Evolutionary conservation across 1,284 basidiomycete species (phyloP), one percentile per base, ranked within the genome.

Genomic region (Anthracocystis walkeri): DNA sequence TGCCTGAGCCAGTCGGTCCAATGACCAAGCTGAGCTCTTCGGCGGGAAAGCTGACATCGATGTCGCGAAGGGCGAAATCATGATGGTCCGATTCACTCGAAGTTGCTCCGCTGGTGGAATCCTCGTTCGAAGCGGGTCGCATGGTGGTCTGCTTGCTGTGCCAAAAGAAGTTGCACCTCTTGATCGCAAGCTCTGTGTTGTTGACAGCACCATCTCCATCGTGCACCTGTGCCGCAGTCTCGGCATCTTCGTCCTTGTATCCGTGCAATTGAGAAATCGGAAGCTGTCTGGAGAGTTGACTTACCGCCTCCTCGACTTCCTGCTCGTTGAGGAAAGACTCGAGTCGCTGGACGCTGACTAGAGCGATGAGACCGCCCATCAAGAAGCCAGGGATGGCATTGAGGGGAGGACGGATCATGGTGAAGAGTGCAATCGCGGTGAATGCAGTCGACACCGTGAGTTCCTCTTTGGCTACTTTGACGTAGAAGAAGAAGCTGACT

Each of bases 261-360:
- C 91, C 90, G 89, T 87, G 3, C 4, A 33, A 5, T 0, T 5
- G 16, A 20, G 35, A 14, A 2, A 12, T 18, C 7, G 44, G 4
- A 4, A 21, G 42, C 50, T 67, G 51, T 46, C 55, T 50, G 21
- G 65, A 68, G 4, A 75, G 65, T 27, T 55, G 58, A 33, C 72
- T 70, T 42, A 75, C 58, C 3, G 63, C 54, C 20, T 62, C 58
- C 10, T 75, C 72, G 12, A 93, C 91, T 84, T 96, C 94, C 45
- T 93, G 92, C 85, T 95, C 93, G 11, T 88, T 88, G 8, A 96
- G 88, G 85, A 92, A 97, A 1, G 89, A 90, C 25, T 92, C 89
- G 58, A 97, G 92, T 56, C 94, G 91, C 57, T 92, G 89, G 20
- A 95, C 84, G 1, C 92, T 90, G 5, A 96, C 92, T 29, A 90